Conservation (phyloP, 768 basidiomycete species). For the Leccinum boreale region DNA sequence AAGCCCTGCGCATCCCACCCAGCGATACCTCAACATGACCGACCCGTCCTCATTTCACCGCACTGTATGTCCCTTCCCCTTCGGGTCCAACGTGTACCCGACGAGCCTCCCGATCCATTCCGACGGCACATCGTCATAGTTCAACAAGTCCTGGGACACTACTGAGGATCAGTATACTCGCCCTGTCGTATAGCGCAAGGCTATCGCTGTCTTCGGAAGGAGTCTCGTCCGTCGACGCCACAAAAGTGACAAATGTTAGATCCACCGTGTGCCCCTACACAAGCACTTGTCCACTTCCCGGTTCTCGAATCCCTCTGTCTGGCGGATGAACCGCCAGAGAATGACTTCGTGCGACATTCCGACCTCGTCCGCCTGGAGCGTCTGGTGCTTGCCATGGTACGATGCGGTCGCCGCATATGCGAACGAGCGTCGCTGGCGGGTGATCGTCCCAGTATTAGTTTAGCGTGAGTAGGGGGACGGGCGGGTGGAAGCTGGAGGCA, state of each 20-base stretch:
- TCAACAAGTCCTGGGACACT: slow-evolving; percentile 88
- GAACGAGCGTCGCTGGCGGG: slow-evolving; percentile 60
- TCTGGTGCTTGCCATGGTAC: slow-evolving; percentile 85
- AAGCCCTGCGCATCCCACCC: too few species aligned
- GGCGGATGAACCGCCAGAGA: slow-evolving; percentile 64
- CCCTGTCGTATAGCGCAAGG: slow-evolving; percentile 55
- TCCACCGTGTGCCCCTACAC: neutral
- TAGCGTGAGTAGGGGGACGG: slow-evolving; percentile 75
- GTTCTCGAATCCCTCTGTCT: slow-evolving; percentile 38
- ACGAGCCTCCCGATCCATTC: slow-evolving; percentile 75
- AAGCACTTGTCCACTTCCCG: slow-evolving; percentile 57
- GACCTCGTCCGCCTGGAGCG: slow-evolving; percentile 56
- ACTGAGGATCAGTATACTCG: neutral
- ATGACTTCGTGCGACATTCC: slow-evolving; percentile 72
- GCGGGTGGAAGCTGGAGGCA: slow-evolving; percentile 40
- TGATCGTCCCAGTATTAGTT: slow-evolving; percentile 63
- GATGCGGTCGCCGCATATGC: slow-evolving; percentile 77
- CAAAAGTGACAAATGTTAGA: slow-evolving; percentile 7
- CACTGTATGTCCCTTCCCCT: too few species aligned
- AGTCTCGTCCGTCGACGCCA: slow-evolving; percentile 53
- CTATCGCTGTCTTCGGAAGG: slow-evolving; percentile 72
- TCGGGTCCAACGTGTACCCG: too few species aligned
- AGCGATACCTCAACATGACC: too few species aligned
- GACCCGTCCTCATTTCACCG: too few species aligned
- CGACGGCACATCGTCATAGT: slow-evolving; percentile 91